Evolutionary conservation across 1,284 basidiomycete genomes (phyloP).

Genomic region (Pisolithus thermaeus): DNA sequence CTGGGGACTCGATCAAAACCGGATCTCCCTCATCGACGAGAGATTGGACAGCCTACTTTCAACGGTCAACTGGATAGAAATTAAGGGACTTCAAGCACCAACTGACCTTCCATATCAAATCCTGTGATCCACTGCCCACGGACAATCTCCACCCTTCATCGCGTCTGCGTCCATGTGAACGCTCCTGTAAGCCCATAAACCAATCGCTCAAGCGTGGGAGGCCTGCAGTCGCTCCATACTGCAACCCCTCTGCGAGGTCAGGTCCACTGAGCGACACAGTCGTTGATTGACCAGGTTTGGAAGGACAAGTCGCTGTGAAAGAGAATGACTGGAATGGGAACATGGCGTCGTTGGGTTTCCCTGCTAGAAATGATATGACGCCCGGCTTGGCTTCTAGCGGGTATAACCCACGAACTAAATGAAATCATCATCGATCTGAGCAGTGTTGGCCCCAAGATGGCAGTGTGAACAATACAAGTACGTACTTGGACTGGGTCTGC

Average conservation of each 20-base stretch:
- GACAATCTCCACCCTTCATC: constrained; percentile 71
- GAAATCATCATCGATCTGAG: background rate
- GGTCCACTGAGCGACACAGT: constrained; percentile 48
- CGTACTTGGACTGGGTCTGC: constrained; percentile 59
- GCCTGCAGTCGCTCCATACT: constrained; percentile 78
- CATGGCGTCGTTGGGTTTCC: constrained; percentile 83
- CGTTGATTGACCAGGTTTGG: constrained; percentile 37
- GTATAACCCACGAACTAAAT: constrained; percentile 54
- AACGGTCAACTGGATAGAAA: constrained; percentile 8
- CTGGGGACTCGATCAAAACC: constrained; percentile 81
- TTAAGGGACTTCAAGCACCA: background rate
- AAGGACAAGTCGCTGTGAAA: constrained; percentile 49
- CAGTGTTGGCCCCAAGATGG: background rate
- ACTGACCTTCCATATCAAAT: constrained; percentile 78
- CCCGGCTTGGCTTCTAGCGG: constrained; percentile 76
- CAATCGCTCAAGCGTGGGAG: constrained; percentile 57
- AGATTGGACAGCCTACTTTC: constrained; percentile 43
- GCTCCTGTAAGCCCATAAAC: constrained; percentile 63
- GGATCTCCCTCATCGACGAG: constrained; percentile 79
- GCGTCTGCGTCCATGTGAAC: constrained; percentile 52
- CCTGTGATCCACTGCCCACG: constrained; percentile 83
- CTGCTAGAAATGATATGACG: constrained; percentile 81
- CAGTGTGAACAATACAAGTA: constrained; percentile 4
- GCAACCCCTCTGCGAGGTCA: constrained; percentile 60
- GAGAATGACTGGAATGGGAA: constrained; percentile 84